Base-by-base conservation (phyloP, 2,329 filamentous ascomycete genomes). In the Moelleriella libera region DNA sequence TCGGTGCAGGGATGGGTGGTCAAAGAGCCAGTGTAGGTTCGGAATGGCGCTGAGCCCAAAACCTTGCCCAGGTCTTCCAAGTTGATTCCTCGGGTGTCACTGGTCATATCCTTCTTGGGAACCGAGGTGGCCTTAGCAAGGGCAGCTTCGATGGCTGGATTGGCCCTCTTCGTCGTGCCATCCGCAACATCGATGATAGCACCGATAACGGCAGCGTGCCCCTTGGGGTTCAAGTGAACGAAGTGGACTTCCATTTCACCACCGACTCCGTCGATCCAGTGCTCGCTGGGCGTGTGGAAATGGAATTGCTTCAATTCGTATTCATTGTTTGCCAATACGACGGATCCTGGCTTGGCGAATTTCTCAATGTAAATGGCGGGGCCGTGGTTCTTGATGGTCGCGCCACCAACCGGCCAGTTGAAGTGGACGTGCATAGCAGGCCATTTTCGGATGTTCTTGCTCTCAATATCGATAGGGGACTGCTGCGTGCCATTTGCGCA, bases 1-100 rank as follows among this genome's bases (percentile, higher is more conserved):
- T 81, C 76, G 14, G 67, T 67, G 62, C 78, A 82, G 4, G 78
- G 78, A 21, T 78, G 78, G 0, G 77, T 81, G 41, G 78, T 82
- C 44, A 82, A 65, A 21, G 75, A 79, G 29, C 78, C 78, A 10
- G 60, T 4, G 8, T 37, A 37, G 8, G 32, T 8, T 37, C 32
- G 32, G 32, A 37, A 37, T 8, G 32, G 32, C 4, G 8, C 12
- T 12, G 8, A 9, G 32, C 32, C 12, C 8, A 37, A 9, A 37
- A 9, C 32, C 8, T 8, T 12, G 32, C 2, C 32, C 32, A 37
- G 32, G 8, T 37, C 12, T 8, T 37, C 12, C 32, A 37, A 12
- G 8, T 37, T 12, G 12, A 37, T 4, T 8, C 2, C 8, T 8
- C 32, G 8, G 12, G 32, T 37, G 21, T 21, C 21, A 21, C 32